Percentiles rank a stretch among this genome's conserved stretches.
phyloP scores from a whole-genome alignment of 805 yeast genomes.

The Saccharomycopsis sp. region DNA sequence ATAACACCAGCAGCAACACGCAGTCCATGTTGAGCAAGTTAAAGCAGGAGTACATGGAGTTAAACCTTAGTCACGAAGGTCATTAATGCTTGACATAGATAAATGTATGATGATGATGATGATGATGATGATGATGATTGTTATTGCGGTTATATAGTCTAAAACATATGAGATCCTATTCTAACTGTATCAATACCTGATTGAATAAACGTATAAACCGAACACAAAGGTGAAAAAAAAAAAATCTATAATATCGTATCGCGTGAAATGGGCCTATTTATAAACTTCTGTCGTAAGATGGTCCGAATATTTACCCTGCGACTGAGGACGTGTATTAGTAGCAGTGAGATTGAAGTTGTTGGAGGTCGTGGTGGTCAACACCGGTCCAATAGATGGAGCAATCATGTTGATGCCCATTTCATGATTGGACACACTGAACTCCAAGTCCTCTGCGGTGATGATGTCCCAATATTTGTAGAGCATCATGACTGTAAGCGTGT shows the following conservation, averaged over 20 bases:
- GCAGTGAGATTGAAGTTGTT: neutral
- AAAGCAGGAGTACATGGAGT: neutral
- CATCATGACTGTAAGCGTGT: conserved; percentile 86
- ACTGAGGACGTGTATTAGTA: neutral
- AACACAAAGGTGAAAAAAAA: neutral
- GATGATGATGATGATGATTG: neutral
- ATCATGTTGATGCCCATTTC: conserved; percentile 30
- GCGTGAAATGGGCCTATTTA: neutral
- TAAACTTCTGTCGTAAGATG: neutral
- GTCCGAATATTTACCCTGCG: neutral
- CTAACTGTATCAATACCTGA: too few species aligned
- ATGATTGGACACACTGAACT: conserved; percentile 65
- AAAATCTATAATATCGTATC: neutral
- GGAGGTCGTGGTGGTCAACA: neutral
- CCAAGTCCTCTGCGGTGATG: conserved; percentile 90
- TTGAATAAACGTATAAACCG: too few species aligned
- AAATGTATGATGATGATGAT: neutral
- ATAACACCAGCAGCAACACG: neutral
- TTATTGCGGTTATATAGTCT: neutral
- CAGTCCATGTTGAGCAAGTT: neutral
- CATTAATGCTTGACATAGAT: neutral
- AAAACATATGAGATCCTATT: too few species aligned
- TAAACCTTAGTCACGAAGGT: neutral
- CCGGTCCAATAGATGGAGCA: neutral
- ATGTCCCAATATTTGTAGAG: conserved; percentile 94